Evolutionary conservation across 192 early-diverging fungal species (phyloP).

Genomic region (Haplosporangium gracile): DNA sequence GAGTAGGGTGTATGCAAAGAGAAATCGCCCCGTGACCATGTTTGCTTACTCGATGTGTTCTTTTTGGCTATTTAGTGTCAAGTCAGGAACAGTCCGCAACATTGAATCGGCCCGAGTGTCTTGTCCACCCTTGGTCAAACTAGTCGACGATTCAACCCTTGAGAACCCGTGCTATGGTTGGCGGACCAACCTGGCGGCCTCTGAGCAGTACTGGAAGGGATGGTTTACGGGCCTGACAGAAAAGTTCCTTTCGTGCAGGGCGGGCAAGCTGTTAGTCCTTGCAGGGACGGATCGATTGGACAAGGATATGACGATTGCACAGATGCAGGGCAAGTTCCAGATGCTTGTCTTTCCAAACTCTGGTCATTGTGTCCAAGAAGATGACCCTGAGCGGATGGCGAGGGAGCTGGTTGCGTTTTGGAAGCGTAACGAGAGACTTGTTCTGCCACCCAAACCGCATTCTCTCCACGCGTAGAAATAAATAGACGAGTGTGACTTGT

Average conservation of each 20-base stretch:
- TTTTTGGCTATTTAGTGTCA: conserved; percentile 56
- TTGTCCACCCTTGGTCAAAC: conserved; percentile 71
- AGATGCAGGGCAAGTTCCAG: conserved; percentile 91
- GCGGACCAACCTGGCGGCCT: conserved; percentile 72
- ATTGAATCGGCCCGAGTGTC: conserved; percentile 78
- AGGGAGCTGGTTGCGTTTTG: conserved; percentile 72
- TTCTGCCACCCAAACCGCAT: conserved; percentile 58
- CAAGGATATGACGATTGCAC: conserved; percentile 80
- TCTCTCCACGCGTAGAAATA: neutral
- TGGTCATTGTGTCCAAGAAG: conserved; percentile 83
- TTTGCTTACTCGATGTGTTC: neutral
- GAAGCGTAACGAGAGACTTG: conserved; percentile 73
- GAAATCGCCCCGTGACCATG: neutral
- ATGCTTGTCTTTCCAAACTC: conserved; percentile 74
- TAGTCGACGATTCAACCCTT: conserved; percentile 20
- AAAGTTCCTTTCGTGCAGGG: conserved; percentile 72
- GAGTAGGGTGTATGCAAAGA: neutral
- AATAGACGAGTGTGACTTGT: neutral
- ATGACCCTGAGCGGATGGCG: conserved; percentile 71
- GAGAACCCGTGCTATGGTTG: conserved; percentile 59
- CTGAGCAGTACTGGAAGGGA: conserved; percentile 77
- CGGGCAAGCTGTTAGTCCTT: conserved; percentile 76
- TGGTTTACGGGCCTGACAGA: conserved; percentile 78
- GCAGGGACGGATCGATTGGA: conserved; percentile 84
- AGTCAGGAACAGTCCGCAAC: conserved; percentile 74